Base-by-base conservation (phyloP, 2,329 filamentous ascomycete species). In the Trichoderma sp. region DNA sequence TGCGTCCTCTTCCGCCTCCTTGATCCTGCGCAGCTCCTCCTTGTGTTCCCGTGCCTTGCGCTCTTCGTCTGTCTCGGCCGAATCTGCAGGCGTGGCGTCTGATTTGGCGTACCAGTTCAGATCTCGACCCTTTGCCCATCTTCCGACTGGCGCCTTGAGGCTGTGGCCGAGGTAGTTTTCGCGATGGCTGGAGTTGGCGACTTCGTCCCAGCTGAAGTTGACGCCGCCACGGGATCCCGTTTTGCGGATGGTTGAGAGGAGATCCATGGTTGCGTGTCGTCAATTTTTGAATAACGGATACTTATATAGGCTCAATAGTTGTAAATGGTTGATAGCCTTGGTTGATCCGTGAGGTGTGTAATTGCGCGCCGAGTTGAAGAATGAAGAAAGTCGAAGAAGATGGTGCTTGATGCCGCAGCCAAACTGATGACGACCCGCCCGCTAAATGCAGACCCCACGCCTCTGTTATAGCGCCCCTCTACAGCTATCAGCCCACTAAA, bases 191-290 rank as follows among this genome's bases (percentile, higher is more conserved):
- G 93, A 96, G 69, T 83, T 88, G 75, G 94, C 90, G 74, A 99
- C 94, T 71, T 97, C 93, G 69, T 94, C 91, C 95, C 95, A 98
- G 79, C 89, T 93, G 81, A 99, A 99, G 77, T 97, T 93, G 78
- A 90, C 90, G 74, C 95, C 95, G 73, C 95, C 95, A 70, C 95
- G 90, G 72, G 92, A 95, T 76, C 96, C 94, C 19, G 83, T 80
- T 79, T 99, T 98, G 74, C 93, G 92, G 68, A 99, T 90, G 48
- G 91, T 92, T 66, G 93, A 91, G 63, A 98, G 87, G 63, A 99
- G 86, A 84, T 99, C 95, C 95, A 99, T 97, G 64, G 67, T 64
- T 57, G 28, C 10, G 26, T n/a, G 7, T 14, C 28, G 41, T 54
- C 14, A n/a, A 39, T 6, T 5, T 10, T 30, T 3, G 17, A 44